phyloP scores from a whole-genome alignment of 1,139 yeast species.

The Taphrina populina region DNA sequence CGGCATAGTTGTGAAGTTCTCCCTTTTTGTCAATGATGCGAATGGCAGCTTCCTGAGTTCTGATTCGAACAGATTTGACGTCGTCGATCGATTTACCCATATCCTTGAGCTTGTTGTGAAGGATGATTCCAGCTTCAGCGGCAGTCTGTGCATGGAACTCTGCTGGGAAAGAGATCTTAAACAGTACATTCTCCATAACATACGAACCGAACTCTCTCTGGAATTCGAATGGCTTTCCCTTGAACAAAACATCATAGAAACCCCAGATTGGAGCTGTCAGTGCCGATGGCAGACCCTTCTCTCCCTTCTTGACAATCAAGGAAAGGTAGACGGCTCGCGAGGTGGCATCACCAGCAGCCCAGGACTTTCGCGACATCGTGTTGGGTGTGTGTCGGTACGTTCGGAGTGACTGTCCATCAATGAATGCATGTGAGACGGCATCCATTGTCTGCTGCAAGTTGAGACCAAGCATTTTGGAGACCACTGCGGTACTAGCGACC shows the following conservation, averaged over 20 bases:
- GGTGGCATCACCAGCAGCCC: conserved; percentile 68
- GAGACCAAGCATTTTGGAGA: conserved; percentile 55
- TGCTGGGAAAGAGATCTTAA: conserved; percentile 64
- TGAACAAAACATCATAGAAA: conserved; percentile 58
- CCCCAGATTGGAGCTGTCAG: conserved; percentile 62
- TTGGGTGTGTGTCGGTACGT: conserved; percentile 65
- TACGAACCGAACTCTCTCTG: conserved; percentile 57
- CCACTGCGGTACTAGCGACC: conserved; percentile 63
- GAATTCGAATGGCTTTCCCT: conserved; percentile 55
- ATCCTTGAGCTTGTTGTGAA: conserved; percentile 47
- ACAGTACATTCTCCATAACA: conserved; percentile 63
- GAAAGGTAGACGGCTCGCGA: conserved; percentile 61
- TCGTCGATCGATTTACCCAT: conserved; percentile 53
- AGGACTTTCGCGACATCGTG: conserved; percentile 61
- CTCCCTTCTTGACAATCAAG: conserved; percentile 55
- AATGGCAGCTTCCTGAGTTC: conserved; percentile 62
- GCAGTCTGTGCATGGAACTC: conserved; percentile 69
- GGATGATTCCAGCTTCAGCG: conserved; percentile 56
- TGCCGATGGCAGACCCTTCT: conserved; percentile 59
- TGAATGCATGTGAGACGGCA: conserved; percentile 60
- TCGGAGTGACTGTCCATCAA: conserved; percentile 58
- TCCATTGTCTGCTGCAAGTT: conserved; percentile 54
- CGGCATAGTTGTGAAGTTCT: conserved; percentile 61
- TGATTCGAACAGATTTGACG: conserved; percentile 52
- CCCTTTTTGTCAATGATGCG: conserved; percentile 60